phyloP scores from a whole-genome alignment of 352 stramenopile genomes.

The Pythium angustatum region DNA sequence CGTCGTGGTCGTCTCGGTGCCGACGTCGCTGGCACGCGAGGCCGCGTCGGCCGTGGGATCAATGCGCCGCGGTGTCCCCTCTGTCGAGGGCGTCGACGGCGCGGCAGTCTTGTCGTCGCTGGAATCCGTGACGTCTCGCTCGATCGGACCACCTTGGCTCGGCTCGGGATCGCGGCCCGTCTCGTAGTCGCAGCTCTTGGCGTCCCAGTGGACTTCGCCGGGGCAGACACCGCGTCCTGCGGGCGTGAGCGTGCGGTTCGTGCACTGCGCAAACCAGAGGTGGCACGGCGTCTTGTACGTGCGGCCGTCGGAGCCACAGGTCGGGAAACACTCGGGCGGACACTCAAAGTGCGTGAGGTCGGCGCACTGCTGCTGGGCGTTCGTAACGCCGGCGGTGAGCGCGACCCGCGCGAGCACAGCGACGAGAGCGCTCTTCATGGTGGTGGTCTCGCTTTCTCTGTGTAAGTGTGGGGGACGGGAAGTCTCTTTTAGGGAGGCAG shows the following conservation, averaged over 20 bases:
- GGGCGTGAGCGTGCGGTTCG: constrained; percentile 25
- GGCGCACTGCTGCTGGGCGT: constrained; percentile 12
- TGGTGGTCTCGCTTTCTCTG: not conserved
- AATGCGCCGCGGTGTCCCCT: too few species aligned
- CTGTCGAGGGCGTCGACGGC: too few species aligned
- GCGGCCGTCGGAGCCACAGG: constrained; percentile 44
- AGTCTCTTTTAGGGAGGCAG: not conserved
- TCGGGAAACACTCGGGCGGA: too few species aligned
- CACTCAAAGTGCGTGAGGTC: constrained; percentile 23
- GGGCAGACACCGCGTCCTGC: constrained; percentile 29
- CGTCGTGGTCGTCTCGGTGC: too few species aligned
- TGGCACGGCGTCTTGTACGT: constrained; percentile 45
- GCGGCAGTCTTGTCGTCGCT: too few species aligned
- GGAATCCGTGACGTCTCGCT: too few species aligned
- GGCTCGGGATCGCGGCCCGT: too few species aligned
- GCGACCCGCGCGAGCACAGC: not conserved
- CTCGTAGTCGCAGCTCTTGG: not conserved
- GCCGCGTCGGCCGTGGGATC: too few species aligned
- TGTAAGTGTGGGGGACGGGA: not conserved
- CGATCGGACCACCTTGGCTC: too few species aligned
- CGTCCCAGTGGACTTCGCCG: not conserved
- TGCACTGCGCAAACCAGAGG: constrained; percentile 37
- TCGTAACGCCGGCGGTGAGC: not conserved
- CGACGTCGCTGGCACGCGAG: too few species aligned
- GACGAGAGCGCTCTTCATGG: not conserved